Evolutionary conservation across 1,284 basidiomycete genomes (phyloP), one percentile per base, ranked within the genome.

Genomic region (Fomitopsis betulina): DNA sequence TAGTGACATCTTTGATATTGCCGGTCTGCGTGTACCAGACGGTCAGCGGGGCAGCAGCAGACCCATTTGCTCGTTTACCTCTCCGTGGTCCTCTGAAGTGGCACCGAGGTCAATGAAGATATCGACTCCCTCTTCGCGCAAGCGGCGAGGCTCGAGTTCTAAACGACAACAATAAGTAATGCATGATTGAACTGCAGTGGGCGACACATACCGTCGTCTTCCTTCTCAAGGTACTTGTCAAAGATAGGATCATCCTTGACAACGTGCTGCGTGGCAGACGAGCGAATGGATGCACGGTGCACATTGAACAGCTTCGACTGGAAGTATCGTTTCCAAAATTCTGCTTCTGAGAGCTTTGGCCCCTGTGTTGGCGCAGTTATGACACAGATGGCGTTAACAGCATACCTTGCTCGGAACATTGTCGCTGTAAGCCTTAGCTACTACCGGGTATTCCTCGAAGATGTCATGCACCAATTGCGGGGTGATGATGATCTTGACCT

Each of bases 261-360:
- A 15, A 93, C 87, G 67, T 93, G 88, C 67, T 94, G 90, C 8
- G 87, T 79, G 15, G 89, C 91, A 1, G 90, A 87, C 7, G 91
- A 93, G 45, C 96, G 86, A 60, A 95, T 94, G 30, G 92, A 95
- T 1, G 96, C 96, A 38, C 94, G 86, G 72, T 98, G 93, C 1
- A 91, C 87, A 69, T 98, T 93, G 80, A 97, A 98, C 9, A 99
- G 79, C 67, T 91, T 94, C 10, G 93, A 96, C 65, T 93, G 89
- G 71, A 99, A 98, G 76, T 98, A 99, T 38, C 96, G 85, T 63
- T 85, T 89, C 97, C 97, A 99, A 70, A 99, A 99, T 62, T 94
- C 87, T 58, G 84, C 87, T 72, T 98, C 94, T 32, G 86, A 85
- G 47, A 98, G 80, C 91, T 96, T 50, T 32, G 45, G 12, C 40